Conservation (phyloP, 306 rosid genomes). For the Carpinus viminea region DNA sequence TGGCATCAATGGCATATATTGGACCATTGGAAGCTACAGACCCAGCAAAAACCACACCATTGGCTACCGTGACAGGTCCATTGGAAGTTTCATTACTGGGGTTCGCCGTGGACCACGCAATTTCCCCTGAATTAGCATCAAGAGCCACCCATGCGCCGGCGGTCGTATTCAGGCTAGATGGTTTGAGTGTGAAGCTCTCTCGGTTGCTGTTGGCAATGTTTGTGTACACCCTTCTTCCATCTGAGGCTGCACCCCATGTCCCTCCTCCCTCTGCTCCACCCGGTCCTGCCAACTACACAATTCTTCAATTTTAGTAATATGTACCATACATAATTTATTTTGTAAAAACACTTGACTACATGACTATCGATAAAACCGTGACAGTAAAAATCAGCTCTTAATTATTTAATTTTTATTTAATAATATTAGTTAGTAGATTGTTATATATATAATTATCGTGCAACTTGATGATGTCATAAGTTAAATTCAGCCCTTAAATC, state of each 20-base stretch:
- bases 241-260: constrained; percentile 44
- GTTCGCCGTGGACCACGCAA: constrained; percentile 32
- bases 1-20: constrained; percentile 34
- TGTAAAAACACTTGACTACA: too few species aligned
- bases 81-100: constrained; percentile 40
- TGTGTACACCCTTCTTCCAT: constrained; percentile 39
- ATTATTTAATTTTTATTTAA: too few species aligned
- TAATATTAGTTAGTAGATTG: too few species aligned
- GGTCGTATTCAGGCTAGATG: constrained; percentile 28
- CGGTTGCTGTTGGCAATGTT: constrained; percentile 34
- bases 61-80: constrained; percentile 37
- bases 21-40: constrained; percentile 43
- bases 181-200: constrained; percentile 34
- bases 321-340: background rate
- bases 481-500: too few species aligned
- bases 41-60: constrained; percentile 40
- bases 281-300: constrained; percentile 36
- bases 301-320: background rate
- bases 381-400: too few species aligned
- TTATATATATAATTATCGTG: too few species aligned
- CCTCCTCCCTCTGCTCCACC: constrained; percentile 45
- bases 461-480: too few species aligned
- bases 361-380: too few species aligned
- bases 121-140: constrained; percentile 32
- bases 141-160: constrained; percentile 43